Base-by-base conservation (phyloP, 805 yeast genomes). In the Candida boidinii region DNA sequence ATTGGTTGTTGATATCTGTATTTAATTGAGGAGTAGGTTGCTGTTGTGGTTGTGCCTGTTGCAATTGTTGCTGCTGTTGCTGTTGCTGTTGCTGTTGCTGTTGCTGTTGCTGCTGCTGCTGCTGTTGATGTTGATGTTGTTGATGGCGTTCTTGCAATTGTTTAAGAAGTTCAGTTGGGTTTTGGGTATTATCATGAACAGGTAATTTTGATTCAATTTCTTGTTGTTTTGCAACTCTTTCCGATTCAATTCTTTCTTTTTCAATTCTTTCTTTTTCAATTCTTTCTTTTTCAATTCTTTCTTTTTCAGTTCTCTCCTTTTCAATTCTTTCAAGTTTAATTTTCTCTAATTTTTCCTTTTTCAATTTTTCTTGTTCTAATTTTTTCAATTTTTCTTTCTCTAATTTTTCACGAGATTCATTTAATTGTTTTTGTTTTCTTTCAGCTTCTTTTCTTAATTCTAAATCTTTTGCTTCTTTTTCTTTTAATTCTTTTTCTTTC, bases 401-500 rank as follows among this genome's bases (percentile, higher is more conserved):
- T 18, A 54, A 48, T 39, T 46, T 51, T 27, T 58, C 60, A 41
- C 48, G 48, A 32, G 31, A 37, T 36, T 36, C 32, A 38, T 39
- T 41, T 38, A 49, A 43, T 29, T 46, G 48, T n/a, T 51, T 47
- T 33, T 53, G 65, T 36, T 42, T 56, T 55, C 50, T 65, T 53
- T 56, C 58, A 32, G 44, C 50, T 43, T 46, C 30, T 56, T 44
- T 43, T 55, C 62, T 18, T 54, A 48, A 39, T 45, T 53, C 37
- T 62, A 23, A 66, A 59, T 52, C 66, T 58, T 33, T 62, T 46
- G 48, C 55, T 45, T 56, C 58, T 30, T 45, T 51, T 28, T 58
- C 60, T 31, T 46, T 49, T n/a, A 50, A 47, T 31, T 52, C 66
- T 36, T 42, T 57, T 54, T 51, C 66, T 53, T 42, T 60, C 60